Evolutionary conservation across 1,284 basidiomycete species (phyloP).

Genomic region (Cutaneotrichosporon mucoides): DNA sequence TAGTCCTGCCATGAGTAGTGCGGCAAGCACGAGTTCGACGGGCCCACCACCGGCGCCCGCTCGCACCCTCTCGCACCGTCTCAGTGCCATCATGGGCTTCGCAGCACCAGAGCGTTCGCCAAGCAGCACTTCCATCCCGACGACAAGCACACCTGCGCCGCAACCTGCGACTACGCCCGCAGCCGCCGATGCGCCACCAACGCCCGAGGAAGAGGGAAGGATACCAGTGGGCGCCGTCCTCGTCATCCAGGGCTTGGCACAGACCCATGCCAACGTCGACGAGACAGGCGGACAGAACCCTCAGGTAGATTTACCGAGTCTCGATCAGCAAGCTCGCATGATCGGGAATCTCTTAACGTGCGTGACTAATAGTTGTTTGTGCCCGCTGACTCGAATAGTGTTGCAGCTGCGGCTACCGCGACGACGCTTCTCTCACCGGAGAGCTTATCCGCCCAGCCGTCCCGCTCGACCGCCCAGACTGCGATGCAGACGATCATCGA

Average conservation of each 20-base stretch:
- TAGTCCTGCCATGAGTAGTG: background rate
- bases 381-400: slow-evolving; percentile 21
- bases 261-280: slow-evolving; percentile 31
- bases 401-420: slow-evolving; percentile 45
- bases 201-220: slow-evolving; percentile 10
- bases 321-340: slow-evolving; percentile 45
- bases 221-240: slow-evolving; percentile 43
- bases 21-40: background rate
- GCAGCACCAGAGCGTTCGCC: slow-evolving; percentile 5
- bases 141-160: background rate
- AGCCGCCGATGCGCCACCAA: slow-evolving; percentile 1
- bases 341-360: slow-evolving; percentile 47
- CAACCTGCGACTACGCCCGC: background rate
- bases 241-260: slow-evolving; percentile 47
- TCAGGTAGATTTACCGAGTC: slow-evolving; percentile 18
- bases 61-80: slow-evolving; percentile 11
- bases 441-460: slow-evolving; percentile 15
- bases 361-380: slow-evolving; percentile 11
- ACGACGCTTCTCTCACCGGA: slow-evolving; percentile 37
- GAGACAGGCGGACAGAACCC: background rate
- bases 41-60: slow-evolving; percentile 1
- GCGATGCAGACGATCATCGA: slow-evolving; percentile 38
- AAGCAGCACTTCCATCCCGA: background rate
- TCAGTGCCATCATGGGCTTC: slow-evolving; percentile 25
- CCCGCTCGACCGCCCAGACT: slow-evolving; percentile 24